phyloP scores from a whole-genome alignment of 495 filamentous ascomycete genomes.

The Haplographium delicatum region DNA sequence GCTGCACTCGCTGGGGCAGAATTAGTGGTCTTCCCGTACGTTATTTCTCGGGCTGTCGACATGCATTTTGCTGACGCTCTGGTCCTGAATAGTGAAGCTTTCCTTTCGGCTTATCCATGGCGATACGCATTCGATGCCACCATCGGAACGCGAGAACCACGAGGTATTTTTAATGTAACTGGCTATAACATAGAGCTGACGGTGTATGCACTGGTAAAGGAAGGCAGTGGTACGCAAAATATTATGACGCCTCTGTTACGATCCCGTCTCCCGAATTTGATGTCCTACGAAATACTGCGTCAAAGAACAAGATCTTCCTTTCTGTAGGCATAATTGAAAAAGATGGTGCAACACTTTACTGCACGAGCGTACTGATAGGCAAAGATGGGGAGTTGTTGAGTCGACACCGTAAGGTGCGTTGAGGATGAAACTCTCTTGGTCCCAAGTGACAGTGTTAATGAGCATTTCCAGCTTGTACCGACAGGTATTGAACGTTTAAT shows the following conservation, averaged over 20 bases:
- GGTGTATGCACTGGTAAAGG: too few relatives aligned
- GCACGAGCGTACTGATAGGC: conserved; percentile 32
- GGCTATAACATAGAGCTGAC: too few relatives aligned
- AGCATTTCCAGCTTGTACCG: conserved; percentile 32
- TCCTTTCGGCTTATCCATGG: conserved; percentile 39
- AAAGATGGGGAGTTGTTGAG: conserved; percentile 31
- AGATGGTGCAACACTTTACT: conserved; percentile 37
- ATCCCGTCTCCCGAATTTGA: conserved; percentile 33
- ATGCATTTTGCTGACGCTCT: too few relatives aligned
- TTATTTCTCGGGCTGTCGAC: too few relatives aligned
- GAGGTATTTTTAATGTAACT: too few relatives aligned
- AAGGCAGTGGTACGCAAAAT: conserved; percentile 37
- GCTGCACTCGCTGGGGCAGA: conserved; percentile 38
- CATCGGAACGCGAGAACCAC: conserved; percentile 35
- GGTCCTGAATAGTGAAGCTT: too few relatives aligned
- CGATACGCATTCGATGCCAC: conserved; percentile 39
- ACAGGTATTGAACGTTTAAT: conserved; percentile 36
- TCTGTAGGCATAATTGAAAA: conserved; percentile 40
- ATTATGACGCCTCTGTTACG: conserved; percentile 33
- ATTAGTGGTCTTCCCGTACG: conserved; percentile 46
- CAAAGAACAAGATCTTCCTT: conserved; percentile 30
- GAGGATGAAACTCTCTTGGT: too few relatives aligned
- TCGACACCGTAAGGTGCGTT: conserved; percentile 35
- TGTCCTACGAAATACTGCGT: conserved; percentile 29
- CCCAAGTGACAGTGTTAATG: too few relatives aligned